Base-by-base conservation (phyloP, 768 basidiomycete species). In the Coprinellus aureogranulatus region DNA sequence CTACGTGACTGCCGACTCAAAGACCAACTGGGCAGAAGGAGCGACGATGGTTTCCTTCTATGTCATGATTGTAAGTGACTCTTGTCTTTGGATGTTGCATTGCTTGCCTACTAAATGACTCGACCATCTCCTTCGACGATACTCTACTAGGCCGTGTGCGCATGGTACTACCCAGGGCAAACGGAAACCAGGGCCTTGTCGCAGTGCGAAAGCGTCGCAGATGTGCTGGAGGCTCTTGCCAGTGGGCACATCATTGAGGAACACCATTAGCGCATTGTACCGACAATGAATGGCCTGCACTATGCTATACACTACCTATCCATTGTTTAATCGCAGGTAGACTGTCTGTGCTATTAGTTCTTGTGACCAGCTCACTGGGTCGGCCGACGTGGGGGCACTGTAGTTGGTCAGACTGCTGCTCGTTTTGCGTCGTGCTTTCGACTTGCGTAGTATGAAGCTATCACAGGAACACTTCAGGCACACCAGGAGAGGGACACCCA, bases 21-120 rank as follows among this genome's bases (percentile, higher is more conserved):
- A 90, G 70, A 90, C 89, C 3, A 90, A 90, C 64, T 90, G 88
- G 87, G 83, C 80, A 1, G 88, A 90, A 71, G 87, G 89, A 16
- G 75, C 78, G 44, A 78, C 83, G 20, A 80, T 90, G 79, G 73
- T 89, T 26, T 65, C 81, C 26, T 88, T 89, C 68, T 90, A 89
- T 65, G 47, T 77, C 51, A 86, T 89, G 81, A 85, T 86, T 55
- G 87, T 79, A 54, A 58, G 73, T 69, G 2, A 4, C 18, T 39
- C 40, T 26, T 56, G 25, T 50, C 53, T 27, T 16, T 12, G 20
- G 22, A 22, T 26, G 8, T 34, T 14, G 14, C 8, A 6, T 14
- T 48, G 12, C 54, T 53, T 50, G 44, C 27, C 16, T n/a, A 42
- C n/a, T 40, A 22, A 39, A 25, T 26, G 34, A 37, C 51, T 34